These are phyloP conservation scores for Dactylellina cionopaga DNA, from an alignment of 2,329 filamentous ascomycete genomes.

Conservation along the genomic window DNA sequence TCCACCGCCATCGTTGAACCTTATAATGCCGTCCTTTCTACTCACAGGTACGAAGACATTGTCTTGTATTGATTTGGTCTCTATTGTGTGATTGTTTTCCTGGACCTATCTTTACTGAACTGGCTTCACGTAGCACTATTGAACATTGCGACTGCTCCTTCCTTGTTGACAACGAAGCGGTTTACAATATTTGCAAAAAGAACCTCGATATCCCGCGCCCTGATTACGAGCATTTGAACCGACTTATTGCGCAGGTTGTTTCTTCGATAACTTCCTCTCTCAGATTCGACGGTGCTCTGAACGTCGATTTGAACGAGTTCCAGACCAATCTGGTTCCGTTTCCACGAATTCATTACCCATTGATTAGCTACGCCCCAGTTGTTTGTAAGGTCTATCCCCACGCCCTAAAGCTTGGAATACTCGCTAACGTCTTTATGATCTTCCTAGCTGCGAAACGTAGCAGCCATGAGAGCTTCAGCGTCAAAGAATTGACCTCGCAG, in stretches of 20 bases:
- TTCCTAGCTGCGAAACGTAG: constrained; percentile 71
- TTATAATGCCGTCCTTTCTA: constrained; percentile 71
- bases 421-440: background rate
- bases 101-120: too few relatives aligned
- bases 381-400: too few relatives aligned
- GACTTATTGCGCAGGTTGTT: constrained; percentile 74
- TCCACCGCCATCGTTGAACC: constrained; percentile 75
- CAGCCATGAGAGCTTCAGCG: constrained; percentile 87
- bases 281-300: constrained; percentile 73
- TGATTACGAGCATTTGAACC: constrained; percentile 72
- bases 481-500: constrained; percentile 75
- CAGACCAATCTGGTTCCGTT: constrained; percentile 76
- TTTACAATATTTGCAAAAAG: constrained; percentile 74
- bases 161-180: constrained; percentile 75
- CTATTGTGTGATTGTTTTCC: constrained; percentile 61
- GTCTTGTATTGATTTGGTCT: background rate
- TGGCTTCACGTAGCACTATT: constrained; percentile 70
- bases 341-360: constrained; percentile 73
- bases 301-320: constrained; percentile 75
- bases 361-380: constrained; percentile 73
- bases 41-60: constrained; percentile 58
- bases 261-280: constrained; percentile 74
- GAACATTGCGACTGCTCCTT: constrained; percentile 76
- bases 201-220: constrained; percentile 73
- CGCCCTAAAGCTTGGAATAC: too few relatives aligned